Base-by-base conservation (phyloP, 495 filamentous ascomycete species). In the Podospora conica region DNA sequence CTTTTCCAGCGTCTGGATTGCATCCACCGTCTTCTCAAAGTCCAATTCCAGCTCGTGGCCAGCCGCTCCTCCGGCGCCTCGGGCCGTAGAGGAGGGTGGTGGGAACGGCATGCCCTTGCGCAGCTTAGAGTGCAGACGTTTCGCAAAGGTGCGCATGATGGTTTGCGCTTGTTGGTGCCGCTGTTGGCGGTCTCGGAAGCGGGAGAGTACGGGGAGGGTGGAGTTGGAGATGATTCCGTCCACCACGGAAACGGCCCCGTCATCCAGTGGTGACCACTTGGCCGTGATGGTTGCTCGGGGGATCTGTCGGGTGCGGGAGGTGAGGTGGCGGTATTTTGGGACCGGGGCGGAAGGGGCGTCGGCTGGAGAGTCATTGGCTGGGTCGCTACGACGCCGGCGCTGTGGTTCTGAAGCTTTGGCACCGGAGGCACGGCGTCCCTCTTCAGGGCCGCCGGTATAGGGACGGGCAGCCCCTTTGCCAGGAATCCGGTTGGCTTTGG, bases 251-350 rank as follows among this genome's bases (percentile, higher is more conserved):
- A 82, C 65, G 55, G 81, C 76, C 15, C 75, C 68, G 0, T 67
- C 56, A 8, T 78, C 74, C 20, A 83, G 78, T 9, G 78, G 65
- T 11, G 70, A 69, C 81, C 81, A 83, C 64, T 80, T 82, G n/a
- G 77, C 67, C 24, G 77, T 65, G 67, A 83, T 79, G 55, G 77
- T 74, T 11, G 80, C 68, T 23, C 74, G 79, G 18, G 77, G 73
- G 21, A 83, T 75, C 15, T 73, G 71, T 53, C 75, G 78, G 8
- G 78, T 77, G 55, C 69, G 76, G n/a, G 79, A 66, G 8, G 74
- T 63, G 22, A 83, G 72, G 55, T 80, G 77, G 24, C 73, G 73
- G 63, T 79, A 80, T 23, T 72, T 73, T 22, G 66, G 40, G 3
- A 27, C 9, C 0, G 61, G 33, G 7, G 2, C n/a, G 20, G 56